phyloP scores from a whole-genome alignment of 2,329 filamentous ascomycete species.

The Harringtonia lauricola region DNA sequence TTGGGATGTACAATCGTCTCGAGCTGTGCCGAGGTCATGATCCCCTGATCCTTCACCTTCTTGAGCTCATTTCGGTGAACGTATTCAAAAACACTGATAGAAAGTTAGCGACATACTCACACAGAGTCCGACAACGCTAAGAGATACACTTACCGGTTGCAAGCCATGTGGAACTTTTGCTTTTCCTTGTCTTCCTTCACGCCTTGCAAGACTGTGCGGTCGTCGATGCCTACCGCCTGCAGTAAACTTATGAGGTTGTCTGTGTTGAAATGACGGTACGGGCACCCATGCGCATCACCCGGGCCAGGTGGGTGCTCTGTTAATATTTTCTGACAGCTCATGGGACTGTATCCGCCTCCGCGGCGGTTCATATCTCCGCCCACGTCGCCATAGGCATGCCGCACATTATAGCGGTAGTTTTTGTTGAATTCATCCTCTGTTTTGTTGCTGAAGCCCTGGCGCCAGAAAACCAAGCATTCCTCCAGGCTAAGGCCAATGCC shows the following conservation, averaged over 20 bases:
- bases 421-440: conserved; percentile 96
- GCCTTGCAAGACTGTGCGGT: conserved; percentile 64
- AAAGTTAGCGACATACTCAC: neutral
- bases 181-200: conserved; percentile 84
- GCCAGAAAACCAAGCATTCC: conserved; percentile 88
- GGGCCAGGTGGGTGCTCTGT: conserved; percentile 78
- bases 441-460: conserved; percentile 70
- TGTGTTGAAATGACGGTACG: conserved; percentile 81
- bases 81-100: conserved; percentile 69
- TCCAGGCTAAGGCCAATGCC: conserved; percentile 88
- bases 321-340: conserved; percentile 90
- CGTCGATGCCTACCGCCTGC: conserved; percentile 67
- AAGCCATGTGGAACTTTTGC: conserved; percentile 87
- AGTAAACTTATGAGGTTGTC: conserved; percentile 76
- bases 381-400: conserved; percentile 91
- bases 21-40: conserved; percentile 63
- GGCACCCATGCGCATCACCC: conserved; percentile 90
- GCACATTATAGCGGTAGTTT: conserved; percentile 93
- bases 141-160: conserved; percentile 56
- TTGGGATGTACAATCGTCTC: conserved; percentile 97
- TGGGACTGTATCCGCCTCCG: conserved; percentile 79
- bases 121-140: conserved; percentile 16
- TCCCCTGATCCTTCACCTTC: conserved; percentile 62
- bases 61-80: conserved; percentile 70
- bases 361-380: conserved; percentile 84